Evolutionary conservation across 2,329 filamentous ascomycete species (phyloP).

Genomic region (Penicillium rolfsii): DNA sequence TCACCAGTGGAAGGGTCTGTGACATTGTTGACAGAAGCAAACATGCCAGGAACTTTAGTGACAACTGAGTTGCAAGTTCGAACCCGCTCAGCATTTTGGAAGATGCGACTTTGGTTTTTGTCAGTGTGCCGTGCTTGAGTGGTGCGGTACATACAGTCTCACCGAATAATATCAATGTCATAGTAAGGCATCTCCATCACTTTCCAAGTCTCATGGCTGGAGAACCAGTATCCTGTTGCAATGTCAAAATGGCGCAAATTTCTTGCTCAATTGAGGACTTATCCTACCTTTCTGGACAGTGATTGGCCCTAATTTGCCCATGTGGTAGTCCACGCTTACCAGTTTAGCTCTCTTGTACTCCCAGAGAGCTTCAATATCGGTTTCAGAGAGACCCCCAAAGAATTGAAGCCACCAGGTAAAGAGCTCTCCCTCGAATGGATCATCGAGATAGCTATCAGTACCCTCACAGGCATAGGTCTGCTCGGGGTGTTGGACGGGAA

Average conservation of each 20-base stretch:
- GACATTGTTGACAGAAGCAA: conserved; percentile 50
- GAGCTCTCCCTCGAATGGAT: conserved; percentile 51
- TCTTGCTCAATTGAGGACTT: background rate
- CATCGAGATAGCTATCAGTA: conserved; percentile 39
- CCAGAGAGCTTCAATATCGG: conserved; percentile 45
- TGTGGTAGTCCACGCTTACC: conserved; percentile 43
- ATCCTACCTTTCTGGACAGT: conserved; percentile 46
- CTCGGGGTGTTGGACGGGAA: conserved; percentile 32
- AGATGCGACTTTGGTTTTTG: conserved; percentile 32
- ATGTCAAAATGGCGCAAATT: no score
- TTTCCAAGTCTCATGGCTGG: conserved; percentile 50
- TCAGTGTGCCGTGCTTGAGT: conserved; percentile 19
- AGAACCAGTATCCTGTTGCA: conserved; percentile 44
- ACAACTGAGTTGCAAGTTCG: conserved; percentile 49
- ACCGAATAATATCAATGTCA: conserved; percentile 47
- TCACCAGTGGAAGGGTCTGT: conserved; percentile 43
- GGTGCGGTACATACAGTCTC: background rate
- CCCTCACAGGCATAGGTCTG: conserved; percentile 46
- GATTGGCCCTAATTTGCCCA: conserved; percentile 44
- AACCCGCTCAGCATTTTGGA: conserved; percentile 46
- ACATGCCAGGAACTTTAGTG: conserved; percentile 45
- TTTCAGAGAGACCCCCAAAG: conserved; percentile 38
- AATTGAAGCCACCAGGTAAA: conserved; percentile 49
- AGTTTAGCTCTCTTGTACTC: conserved; percentile 45
- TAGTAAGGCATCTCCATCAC: conserved; percentile 50